Evolutionary conservation across 164 flowering plant genomes (phyloP).

Genomic region (Vitis riparia): DNA sequence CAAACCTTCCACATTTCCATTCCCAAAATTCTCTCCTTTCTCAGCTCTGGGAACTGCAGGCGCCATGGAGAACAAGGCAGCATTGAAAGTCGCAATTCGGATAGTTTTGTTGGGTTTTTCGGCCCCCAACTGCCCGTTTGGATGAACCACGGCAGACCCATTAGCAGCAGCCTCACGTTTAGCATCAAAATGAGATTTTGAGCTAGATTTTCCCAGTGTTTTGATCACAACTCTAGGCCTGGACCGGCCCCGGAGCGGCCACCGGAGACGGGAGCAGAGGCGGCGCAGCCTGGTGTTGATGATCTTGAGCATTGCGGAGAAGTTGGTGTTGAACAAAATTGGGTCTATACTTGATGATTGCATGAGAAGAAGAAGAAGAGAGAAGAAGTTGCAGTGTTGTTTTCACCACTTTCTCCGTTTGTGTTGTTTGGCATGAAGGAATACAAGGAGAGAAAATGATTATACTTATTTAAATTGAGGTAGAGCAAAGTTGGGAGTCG

Average conservation of each 20-base stretch:
- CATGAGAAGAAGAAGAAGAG: constrained; percentile 9
- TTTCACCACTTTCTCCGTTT: not conserved
- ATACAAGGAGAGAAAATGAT: not conserved
- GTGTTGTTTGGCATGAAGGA: constrained; percentile 1
- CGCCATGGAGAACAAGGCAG: constrained; percentile 75
- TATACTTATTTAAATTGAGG: not conserved
- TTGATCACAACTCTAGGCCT: constrained; percentile 36
- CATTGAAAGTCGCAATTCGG: constrained; percentile 61
- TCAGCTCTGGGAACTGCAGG: constrained; percentile 40
- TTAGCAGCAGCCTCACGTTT: constrained; percentile 8
- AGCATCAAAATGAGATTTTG: constrained; percentile 14
- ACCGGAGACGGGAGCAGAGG: constrained; percentile 42
- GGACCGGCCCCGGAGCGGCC: constrained; percentile 42
- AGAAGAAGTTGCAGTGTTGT: constrained; percentile 3
- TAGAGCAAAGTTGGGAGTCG: constrained; percentile 11
- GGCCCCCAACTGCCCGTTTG: constrained; percentile 20
- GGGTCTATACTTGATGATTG: constrained; percentile 2
- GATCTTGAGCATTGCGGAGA: constrained; percentile 36
- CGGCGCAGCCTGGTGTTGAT: constrained; percentile 43
- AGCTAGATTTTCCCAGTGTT: constrained; percentile 28
- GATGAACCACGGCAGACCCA: constrained; percentile 39
- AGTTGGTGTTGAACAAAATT: not conserved
- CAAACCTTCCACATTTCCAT: constrained; percentile 2
- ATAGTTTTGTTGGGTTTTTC: constrained; percentile 21
- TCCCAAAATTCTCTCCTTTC: constrained; percentile 7